phyloP scores from a whole-genome alignment of 2,329 filamentous ascomycete species.

The Talaromyces funiculosus region DNA sequence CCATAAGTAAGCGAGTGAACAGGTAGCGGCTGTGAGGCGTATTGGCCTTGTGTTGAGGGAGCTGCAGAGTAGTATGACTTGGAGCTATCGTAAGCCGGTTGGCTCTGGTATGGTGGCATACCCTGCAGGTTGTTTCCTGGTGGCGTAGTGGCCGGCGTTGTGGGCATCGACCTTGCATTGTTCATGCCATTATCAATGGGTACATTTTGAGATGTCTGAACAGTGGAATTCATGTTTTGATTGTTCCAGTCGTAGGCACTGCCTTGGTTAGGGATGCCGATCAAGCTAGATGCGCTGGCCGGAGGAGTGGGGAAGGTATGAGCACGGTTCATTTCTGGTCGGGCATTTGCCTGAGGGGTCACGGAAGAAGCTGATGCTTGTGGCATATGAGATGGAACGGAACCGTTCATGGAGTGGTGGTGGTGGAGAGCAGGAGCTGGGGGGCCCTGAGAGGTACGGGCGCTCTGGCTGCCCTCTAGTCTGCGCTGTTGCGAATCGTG shows the following conservation, averaged over 20 bases:
- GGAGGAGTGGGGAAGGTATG: slow-evolving; percentile 94
- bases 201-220: slow-evolving; percentile 63
- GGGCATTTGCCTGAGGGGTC: slow-evolving; percentile 50
- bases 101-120: slow-evolving; percentile 69
- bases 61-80: slow-evolving; percentile 73
- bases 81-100: slow-evolving; percentile 69
- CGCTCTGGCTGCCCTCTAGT: slow-evolving; percentile 55
- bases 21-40: slow-evolving; percentile 56
- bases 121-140: slow-evolving; percentile 70
- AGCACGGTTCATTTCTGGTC: slow-evolving; percentile 74
- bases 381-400: slow-evolving; percentile 55
- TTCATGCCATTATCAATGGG: slow-evolving; percentile 75
- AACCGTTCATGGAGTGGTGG: slow-evolving; percentile 61
- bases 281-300: slow-evolving; percentile 84
- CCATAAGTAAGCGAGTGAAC: slow-evolving; percentile 66
- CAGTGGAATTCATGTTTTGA: slow-evolving; percentile 56
- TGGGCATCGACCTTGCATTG: slow-evolving; percentile 78
- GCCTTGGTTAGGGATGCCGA: slow-evolving; percentile 67
- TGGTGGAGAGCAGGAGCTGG: slow-evolving; percentile 55
- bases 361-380: slow-evolving; percentile 63
- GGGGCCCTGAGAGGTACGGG: slow-evolving; percentile 60
- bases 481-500: slow-evolving; percentile 73
- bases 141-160: slow-evolving; percentile 84
- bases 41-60: slow-evolving; percentile 61
- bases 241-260: slow-evolving; percentile 72